Evolutionary conservation across 805 yeast genomes (phyloP).

Genomic region (Candida golubevii): DNA sequence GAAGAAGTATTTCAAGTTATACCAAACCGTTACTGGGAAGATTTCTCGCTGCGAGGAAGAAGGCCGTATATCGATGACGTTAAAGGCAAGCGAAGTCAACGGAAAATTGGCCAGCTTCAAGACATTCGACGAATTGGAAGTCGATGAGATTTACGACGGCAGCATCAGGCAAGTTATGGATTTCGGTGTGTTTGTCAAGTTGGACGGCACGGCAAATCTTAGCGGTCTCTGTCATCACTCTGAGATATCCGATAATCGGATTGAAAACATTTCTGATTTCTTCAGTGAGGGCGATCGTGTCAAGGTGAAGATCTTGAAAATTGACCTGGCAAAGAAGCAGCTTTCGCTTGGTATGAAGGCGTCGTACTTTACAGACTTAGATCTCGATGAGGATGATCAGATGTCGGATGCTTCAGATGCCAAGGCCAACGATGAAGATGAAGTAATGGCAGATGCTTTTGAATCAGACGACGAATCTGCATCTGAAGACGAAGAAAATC

Average conservation of each 20-base stretch:
- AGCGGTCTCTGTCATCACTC: constrained; percentile 86
- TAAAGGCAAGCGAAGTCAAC: constrained; percentile 74
- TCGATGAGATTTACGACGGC: constrained; percentile 74
- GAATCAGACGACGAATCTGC: constrained; percentile 24
- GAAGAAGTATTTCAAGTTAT: constrained; percentile 69
- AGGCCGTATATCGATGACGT: constrained; percentile 66
- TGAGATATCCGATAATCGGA: constrained; percentile 69
- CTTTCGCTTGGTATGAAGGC: constrained; percentile 93
- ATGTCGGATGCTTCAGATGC: constrained; percentile 4
- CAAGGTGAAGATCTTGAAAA: constrained; percentile 69
- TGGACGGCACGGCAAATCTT: constrained; percentile 69
- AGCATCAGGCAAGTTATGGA: constrained; percentile 71
- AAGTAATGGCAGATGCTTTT: constrained; percentile 33
- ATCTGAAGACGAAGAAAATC: constrained; percentile 23
- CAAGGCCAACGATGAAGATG: constrained; percentile 27
- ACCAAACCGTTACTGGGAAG: constrained; percentile 74
- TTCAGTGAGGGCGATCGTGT: constrained; percentile 90
- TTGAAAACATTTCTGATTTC: constrained; percentile 55
- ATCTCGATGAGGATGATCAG: constrained; percentile 7
- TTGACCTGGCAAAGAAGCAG: constrained; percentile 64
- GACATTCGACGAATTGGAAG: constrained; percentile 60
- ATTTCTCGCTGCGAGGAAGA: constrained; percentile 59
- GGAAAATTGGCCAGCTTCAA: constrained; percentile 62
- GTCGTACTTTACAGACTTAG: constrained; percentile 61
- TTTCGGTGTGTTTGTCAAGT: constrained; percentile 84